Percentiles rank a stretch among this genome's conserved stretches.
These are phyloP conservation scores for Paramecium caudatum DNA, from an alignment of 73 alveolate genomes.

Conservation along the genomic window DNA sequence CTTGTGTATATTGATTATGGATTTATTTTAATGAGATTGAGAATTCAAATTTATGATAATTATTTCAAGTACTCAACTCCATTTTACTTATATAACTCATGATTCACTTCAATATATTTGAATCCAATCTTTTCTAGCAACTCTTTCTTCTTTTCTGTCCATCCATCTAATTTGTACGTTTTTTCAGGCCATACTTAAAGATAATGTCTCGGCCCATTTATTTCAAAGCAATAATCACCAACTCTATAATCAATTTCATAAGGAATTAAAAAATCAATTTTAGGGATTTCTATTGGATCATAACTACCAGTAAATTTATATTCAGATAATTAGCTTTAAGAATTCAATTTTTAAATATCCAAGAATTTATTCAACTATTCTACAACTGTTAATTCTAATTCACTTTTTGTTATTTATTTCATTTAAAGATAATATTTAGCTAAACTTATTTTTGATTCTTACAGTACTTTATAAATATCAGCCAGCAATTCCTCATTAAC, in stretches of 20 bases:
- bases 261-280: constrained; percentile 27
- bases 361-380: background rate
- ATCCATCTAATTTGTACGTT: constrained; percentile 33
- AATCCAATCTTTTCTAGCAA: constrained; percentile 36
- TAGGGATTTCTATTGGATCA: constrained; percentile 13
- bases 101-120: constrained; percentile 39
- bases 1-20: constrained; percentile 8
- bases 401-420: background rate
- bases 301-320: constrained; percentile 3
- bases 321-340: background rate
- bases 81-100: background rate
- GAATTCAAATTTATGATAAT: constrained; percentile 23
- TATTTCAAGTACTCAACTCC: constrained; percentile 4
- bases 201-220: constrained; percentile 65
- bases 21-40: constrained; percentile 47
- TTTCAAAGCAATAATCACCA: constrained; percentile 57
- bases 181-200: constrained; percentile 35
- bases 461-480: background rate
- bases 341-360: background rate
- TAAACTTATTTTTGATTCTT: constrained; percentile 31
- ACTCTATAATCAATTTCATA: constrained; percentile 50
- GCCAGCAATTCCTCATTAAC: background rate
- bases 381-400: background rate
- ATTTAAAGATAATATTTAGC: constrained; percentile 56
- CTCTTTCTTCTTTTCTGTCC: constrained; percentile 11